phyloP scores from a whole-genome alignment of 75 land plant species.

The Cryptomeria japonica region DNA sequence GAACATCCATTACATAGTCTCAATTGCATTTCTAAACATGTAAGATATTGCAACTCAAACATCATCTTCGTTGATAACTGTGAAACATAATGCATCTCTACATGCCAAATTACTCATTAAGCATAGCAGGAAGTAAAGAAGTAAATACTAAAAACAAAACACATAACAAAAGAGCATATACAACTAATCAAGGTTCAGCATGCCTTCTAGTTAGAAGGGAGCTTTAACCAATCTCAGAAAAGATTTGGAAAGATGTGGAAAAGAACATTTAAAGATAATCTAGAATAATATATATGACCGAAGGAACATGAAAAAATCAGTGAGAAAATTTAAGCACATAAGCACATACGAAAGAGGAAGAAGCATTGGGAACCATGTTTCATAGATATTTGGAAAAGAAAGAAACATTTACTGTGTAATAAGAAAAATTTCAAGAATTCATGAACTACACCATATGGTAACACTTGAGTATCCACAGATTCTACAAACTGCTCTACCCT shows the following conservation, averaged over 20 bases:
- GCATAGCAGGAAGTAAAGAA: not conserved
- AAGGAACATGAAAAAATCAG: not conserved
- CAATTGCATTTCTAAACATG: not conserved
- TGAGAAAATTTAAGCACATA: not conserved
- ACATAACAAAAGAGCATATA: not conserved
- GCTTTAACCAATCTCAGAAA: not conserved
- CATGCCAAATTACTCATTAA: not conserved
- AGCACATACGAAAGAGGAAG: not conserved
- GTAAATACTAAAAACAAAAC: not conserved
- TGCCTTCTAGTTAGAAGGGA: not conserved
- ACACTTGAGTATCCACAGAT: no score
- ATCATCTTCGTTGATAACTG: not conserved
- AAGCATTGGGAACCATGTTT: not conserved
- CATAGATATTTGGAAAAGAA: not conserved
- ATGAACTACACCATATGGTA: no score
- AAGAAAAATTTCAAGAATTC: no score
- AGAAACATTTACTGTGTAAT: not conserved
- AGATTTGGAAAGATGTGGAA: not conserved
- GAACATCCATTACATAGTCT: conserved; percentile 7
- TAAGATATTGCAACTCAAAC: not conserved
- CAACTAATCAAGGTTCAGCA: not conserved
- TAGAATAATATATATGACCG: not conserved
- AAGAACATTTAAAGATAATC: not conserved
- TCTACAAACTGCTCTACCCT: no score
- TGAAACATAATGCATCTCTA: not conserved